A percentile compares a stretch with the other conserved stretches of the same genome.
These are phyloP conservation scores for Seiridium cupressi DNA, from an alignment of 2,329 filamentous ascomycete genomes.

Conservation along the genomic window DNA sequence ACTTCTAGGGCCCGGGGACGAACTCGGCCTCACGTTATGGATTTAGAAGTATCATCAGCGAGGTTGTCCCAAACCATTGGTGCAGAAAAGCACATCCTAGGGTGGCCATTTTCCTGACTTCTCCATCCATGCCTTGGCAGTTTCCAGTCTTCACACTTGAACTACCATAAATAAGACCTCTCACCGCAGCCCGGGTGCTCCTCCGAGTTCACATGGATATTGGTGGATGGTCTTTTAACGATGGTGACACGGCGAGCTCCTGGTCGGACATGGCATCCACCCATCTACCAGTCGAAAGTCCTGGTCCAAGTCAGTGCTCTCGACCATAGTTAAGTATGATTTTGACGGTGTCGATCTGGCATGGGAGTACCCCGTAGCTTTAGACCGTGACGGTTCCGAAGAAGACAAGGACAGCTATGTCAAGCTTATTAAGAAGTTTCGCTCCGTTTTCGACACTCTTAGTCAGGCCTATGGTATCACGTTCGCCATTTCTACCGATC, in stretches of 20 bases:
- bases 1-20: no score
- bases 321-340: constrained; percentile 18
- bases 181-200: no score
- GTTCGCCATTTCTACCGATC: constrained; percentile 13
- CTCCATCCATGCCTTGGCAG: no score
- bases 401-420: constrained; percentile 19
- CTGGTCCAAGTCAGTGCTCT: constrained; percentile 14
- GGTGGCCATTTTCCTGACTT: no score
- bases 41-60: no score
- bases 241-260: constrained; percentile 15
- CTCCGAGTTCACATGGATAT: no score
- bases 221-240: constrained; percentile 5
- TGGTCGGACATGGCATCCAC: constrained; percentile 20
- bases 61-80: no score
- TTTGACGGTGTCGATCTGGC: constrained; percentile 14
- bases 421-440: constrained; percentile 17
- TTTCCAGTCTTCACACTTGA: no score
- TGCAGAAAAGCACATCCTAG: no score
- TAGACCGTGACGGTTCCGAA: constrained; percentile 18
- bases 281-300: constrained; percentile 16
- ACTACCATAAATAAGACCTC: no score
- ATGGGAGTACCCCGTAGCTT: constrained; percentile 8
- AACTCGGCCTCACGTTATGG: no score
- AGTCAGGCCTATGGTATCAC: constrained; percentile 8
- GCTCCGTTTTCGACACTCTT: constrained; percentile 12